A percentile compares a stretch with the other conserved stretches of the same genome.
Evolutionary conservation across 257 asterid species (phyloP).

Genomic region (Rehmannia glutinosa): DNA sequence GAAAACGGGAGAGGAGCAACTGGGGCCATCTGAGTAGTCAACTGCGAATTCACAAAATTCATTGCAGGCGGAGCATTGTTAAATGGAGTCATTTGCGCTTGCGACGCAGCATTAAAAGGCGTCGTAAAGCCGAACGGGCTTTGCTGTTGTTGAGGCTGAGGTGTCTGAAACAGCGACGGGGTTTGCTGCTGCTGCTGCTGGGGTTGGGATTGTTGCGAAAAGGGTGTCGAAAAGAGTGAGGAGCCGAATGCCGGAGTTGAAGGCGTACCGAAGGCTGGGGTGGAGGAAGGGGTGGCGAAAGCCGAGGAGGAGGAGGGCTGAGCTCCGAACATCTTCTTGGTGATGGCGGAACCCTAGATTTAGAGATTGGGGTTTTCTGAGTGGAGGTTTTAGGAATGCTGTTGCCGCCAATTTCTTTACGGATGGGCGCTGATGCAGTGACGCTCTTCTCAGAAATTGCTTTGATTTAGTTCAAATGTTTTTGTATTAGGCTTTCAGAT

Average conservation of each 20-base stretch:
- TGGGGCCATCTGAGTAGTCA: slow-evolving; percentile 99
- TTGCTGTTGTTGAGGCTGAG: slow-evolving; percentile 48
- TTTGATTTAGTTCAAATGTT: too few relatives aligned
- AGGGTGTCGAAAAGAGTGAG: slow-evolving; percentile 71
- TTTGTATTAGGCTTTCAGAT: too few relatives aligned
- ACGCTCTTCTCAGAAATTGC: too few relatives aligned
- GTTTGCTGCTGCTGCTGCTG: slow-evolving; percentile 51
- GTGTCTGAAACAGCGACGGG: slow-evolving; percentile 55
- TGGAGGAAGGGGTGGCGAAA: slow-evolving; percentile 59
- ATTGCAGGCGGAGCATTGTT: slow-evolving; percentile 32
- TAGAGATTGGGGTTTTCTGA: slow-evolving; percentile 13
- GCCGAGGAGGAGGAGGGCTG: slow-evolving; percentile 46
- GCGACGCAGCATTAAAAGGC: slow-evolving; percentile 49
- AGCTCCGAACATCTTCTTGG: slow-evolving; percentile 50
- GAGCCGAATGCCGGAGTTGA: slow-evolving; percentile 59
- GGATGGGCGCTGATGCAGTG: too few relatives aligned
- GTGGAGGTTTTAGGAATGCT: not conserved
- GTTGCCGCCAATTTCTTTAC: slow-evolving; percentile 39
- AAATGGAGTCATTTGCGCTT: slow-evolving; percentile 47
- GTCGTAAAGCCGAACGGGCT: slow-evolving; percentile 52
- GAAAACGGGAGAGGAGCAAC: slow-evolving; percentile 93
- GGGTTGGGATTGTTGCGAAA: slow-evolving; percentile 52
- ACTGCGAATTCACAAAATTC: slow-evolving; percentile 60
- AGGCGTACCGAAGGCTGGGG: slow-evolving; percentile 63
- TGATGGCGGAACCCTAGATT: slow-evolving; percentile 45